Percentiles rank a stretch among this genome's conserved stretches.
Conservation (phyloP, 768 basidiomycete species). For the Mycena chlorophos region DNA sequence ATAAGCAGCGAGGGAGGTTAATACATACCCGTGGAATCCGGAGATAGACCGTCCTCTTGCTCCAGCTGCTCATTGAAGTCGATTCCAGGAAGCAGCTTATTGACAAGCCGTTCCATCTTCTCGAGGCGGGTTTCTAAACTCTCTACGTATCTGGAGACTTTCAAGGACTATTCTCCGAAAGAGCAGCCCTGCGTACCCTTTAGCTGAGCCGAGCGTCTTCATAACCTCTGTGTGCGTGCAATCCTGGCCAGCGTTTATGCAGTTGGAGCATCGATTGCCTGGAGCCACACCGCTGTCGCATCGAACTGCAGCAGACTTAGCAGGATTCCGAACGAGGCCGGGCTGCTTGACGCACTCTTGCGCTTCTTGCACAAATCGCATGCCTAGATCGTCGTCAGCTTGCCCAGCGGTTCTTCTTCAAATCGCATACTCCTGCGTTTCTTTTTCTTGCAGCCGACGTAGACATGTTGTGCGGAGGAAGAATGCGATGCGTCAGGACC, state of each 20-base stretch:
- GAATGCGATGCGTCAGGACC: background rate
- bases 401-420: too few species aligned
- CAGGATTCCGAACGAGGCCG: background rate
- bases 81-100: constrained; percentile 57
- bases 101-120: constrained; percentile 61
- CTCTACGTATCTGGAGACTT: constrained; percentile 53
- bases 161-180: background rate
- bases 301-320: constrained; percentile 35
- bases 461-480: background rate
- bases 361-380: constrained; percentile 75
- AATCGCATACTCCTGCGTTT: too few species aligned
- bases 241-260: constrained; percentile 54
- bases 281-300: constrained; percentile 71
- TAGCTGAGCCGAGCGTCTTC: constrained; percentile 65
- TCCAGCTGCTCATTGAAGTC: constrained; percentile 65
- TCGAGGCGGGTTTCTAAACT: constrained; percentile 59
- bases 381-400: too few species aligned
- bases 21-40: background rate
- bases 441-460: too few species aligned
- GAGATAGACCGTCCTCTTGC: constrained; percentile 24
- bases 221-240: constrained; percentile 72
- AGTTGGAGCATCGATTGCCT: constrained; percentile 67
- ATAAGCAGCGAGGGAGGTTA: background rate
- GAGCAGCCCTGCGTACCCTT: constrained; percentile 45
- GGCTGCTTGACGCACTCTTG: constrained; percentile 52